Base-by-base conservation (phyloP, 192 early-diverging fungal genomes). In the Entomortierella lignicola region DNA sequence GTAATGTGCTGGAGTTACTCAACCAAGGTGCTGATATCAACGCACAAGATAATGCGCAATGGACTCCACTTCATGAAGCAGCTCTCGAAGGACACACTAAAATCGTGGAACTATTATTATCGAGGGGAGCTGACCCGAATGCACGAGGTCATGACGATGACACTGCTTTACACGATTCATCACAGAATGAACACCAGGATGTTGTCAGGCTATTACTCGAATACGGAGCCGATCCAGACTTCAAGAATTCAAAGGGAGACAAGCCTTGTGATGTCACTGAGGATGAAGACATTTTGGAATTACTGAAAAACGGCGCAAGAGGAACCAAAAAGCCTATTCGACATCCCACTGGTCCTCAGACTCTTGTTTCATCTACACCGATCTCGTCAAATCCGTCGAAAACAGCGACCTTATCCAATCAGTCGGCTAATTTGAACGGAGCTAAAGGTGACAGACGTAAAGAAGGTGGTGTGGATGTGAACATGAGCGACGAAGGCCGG, bases 81-180 rank as follows among this genome's bases (percentile, higher is more conserved):
- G 82, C 86, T 29, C 69, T 81, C 18, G 71, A 72, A 53, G 86
- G 85, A 10, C 80, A 89, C 48, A 62, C 81, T 2, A 66, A 80
- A 7, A 60, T 89, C 30, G 84, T 86, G 3, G 64, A 83, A 48
- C 31, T 75, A 26, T 47, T 89, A 42, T 37, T 88, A 18, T 84
- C 90, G 15, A 81, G 84, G 39, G 91, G 91, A 12, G 90, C 90
- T 17, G 79, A 89, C 29, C 81, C 88, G 32, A 85, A 88, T 52
- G 86, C 84, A 4, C 67, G 82, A 21, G 92, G 90, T 15, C 82
- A 88, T 48, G 85, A 87, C 13, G 82, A 84, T 20, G 82, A 88
- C 47, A 92, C 91, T 6, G 87, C 89, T 6, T 70, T 93, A 23
- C 92, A 93, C 54, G 85, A 91, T 26, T 91, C 92, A 10, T 85